A percentile compares a stretch with the other conserved stretches of the same genome.
phyloP scores from a whole-genome alignment of 768 basidiomycete genomes.

The Infundibulicybe gibba region DNA sequence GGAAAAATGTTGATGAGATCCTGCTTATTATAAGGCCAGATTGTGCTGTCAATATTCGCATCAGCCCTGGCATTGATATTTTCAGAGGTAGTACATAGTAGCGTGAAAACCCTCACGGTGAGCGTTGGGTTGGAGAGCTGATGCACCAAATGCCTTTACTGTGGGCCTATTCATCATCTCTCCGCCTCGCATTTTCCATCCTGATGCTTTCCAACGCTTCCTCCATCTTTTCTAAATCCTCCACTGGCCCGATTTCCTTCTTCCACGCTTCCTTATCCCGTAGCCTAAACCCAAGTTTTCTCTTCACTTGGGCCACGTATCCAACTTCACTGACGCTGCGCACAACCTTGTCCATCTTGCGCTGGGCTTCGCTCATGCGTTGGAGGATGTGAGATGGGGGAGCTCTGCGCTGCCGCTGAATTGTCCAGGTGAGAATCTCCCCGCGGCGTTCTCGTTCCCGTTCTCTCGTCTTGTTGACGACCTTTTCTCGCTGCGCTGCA shows the following conservation, averaged over 20 bases:
- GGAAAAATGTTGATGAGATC: no score
- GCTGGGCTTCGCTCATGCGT: constrained; percentile 46
- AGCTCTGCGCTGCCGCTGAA: constrained; percentile 43
- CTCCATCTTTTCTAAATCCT: constrained; percentile 25
- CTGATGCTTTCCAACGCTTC: constrained; percentile 16
- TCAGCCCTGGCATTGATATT: no score
- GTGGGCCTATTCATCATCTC: no score
- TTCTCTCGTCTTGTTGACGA: constrained; percentile 64
- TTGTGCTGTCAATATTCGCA: no score
- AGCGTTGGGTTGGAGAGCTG: no score
- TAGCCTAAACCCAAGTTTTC: constrained; percentile 47
- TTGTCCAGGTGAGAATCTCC: constrained; percentile 48
- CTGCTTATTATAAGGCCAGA: no score
- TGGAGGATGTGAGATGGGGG: constrained; percentile 62
- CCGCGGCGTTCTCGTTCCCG: constrained; percentile 59
- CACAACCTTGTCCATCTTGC: constrained; percentile 45
- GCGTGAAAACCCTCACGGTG: no score
- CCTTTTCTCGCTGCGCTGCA: constrained; percentile 55
- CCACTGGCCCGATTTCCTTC: constrained; percentile 23
- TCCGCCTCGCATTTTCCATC: constrained; percentile 21
- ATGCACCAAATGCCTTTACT: no score
- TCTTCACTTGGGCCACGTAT: constrained; percentile 67
- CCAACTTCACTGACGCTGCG: constrained; percentile 62
- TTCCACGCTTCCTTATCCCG: constrained; percentile 32
- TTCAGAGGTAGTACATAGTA: no score